A percentile compares a stretch with the other conserved stretches of the same genome.
These are phyloP conservation scores for Pachyrhizus erosus DNA, from an alignment of 306 rosid species.

Conservation along the genomic window DNA sequence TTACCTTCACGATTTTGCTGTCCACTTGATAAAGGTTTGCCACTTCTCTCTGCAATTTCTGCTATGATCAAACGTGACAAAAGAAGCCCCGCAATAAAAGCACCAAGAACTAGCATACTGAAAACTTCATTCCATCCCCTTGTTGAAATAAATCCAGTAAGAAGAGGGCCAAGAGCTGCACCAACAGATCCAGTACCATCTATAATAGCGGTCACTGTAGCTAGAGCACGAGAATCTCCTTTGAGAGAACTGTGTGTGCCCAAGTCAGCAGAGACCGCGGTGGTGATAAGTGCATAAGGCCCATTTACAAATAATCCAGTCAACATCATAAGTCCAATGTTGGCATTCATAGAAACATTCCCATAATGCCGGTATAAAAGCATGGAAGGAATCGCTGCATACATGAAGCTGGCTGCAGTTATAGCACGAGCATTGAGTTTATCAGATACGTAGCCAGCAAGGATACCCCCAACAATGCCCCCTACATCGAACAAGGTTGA, in stretches of 20 bases:
- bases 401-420: constrained; percentile 83
- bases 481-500: constrained; percentile 86
- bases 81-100: constrained; percentile 75
- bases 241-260: constrained; percentile 78
- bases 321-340: constrained; percentile 75
- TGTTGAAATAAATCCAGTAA: constrained; percentile 77
- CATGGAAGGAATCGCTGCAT: constrained; percentile 74
- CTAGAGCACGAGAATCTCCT: constrained; percentile 87
- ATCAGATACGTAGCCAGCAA: constrained; percentile 85
- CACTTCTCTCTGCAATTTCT: constrained; percentile 61
- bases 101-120: constrained; percentile 66
- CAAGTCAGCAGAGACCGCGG: constrained; percentile 91
- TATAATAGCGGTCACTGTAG: constrained; percentile 86
- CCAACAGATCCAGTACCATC: constrained; percentile 91
- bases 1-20: constrained; percentile 62
- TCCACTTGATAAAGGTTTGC: constrained; percentile 45
- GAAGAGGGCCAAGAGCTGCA: constrained; percentile 90
- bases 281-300: constrained; percentile 88
- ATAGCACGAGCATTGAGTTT: constrained; percentile 81
- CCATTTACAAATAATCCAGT: constrained; percentile 85
- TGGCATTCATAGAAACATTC: constrained; percentile 54
- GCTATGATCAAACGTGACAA: constrained; percentile 65
- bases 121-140: constrained; percentile 79
- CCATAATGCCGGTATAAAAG: constrained; percentile 69
- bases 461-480: constrained; percentile 84